phyloP scores from a whole-genome alignment of 306 rosid genomes.

The Prunus mira region DNA sequence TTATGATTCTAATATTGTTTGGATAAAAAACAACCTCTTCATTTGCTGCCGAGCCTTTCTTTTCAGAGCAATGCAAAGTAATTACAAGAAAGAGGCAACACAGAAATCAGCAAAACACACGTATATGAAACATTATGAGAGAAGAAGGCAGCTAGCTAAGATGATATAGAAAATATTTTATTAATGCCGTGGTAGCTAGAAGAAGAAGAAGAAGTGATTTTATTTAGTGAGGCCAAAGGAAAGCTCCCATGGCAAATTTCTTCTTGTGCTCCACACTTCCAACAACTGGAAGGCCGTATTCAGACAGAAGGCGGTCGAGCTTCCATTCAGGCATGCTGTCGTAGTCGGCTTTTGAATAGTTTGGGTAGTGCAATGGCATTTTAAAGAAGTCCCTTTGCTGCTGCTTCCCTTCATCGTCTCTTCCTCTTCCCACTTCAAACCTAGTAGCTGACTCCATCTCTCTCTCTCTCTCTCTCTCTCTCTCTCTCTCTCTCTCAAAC shows the following conservation, averaged over 20 bases:
- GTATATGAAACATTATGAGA: too few relatives aligned
- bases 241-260: constrained; percentile 23
- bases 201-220: not conserved
- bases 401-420: not conserved
- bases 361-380: constrained; percentile 29
- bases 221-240: constrained; percentile 10
- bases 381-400: not conserved
- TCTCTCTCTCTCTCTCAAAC: not conserved
- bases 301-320: constrained; percentile 17
- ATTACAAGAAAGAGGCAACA: too few relatives aligned
- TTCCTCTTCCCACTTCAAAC: not conserved
- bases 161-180: not conserved
- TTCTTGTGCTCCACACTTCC: constrained; percentile 19
- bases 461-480: too few relatives aligned
- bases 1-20: not conserved
- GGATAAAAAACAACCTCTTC: too few relatives aligned
- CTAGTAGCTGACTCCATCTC: constrained; percentile 7
- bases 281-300: constrained; percentile 13
- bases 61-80: too few relatives aligned
- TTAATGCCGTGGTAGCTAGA: not conserved
- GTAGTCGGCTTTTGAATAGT: constrained; percentile 13
- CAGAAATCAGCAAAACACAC: too few relatives aligned
- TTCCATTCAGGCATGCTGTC: constrained; percentile 22
- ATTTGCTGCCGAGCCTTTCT: too few relatives aligned
- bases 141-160: too few relatives aligned